Conservation (phyloP, 176 grass and related monocot genomes). For the Phyllostachys edulis region DNA sequence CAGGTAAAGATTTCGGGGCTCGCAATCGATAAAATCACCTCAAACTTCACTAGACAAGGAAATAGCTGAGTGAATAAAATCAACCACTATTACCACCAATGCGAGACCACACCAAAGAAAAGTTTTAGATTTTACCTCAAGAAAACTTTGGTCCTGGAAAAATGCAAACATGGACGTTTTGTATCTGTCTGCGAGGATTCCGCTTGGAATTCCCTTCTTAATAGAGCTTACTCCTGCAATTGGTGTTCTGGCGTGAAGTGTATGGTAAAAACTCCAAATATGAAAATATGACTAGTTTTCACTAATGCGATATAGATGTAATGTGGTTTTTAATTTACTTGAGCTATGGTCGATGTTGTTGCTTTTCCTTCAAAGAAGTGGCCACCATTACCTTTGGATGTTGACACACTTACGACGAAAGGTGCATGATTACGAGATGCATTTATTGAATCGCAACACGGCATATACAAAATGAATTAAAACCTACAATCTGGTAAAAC, state of each 20-base stretch:
- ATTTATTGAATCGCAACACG: background rate
- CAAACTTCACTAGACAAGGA: conserved; percentile 10
- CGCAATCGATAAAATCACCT: conserved; percentile 31
- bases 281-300: conserved; percentile 33
- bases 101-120: background rate
- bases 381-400: background rate
- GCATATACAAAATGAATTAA: background rate
- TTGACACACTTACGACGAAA: background rate
- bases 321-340: background rate
- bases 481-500: background rate
- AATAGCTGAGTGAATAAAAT: background rate
- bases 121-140: conserved; percentile 58
- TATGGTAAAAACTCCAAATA: conserved; percentile 82
- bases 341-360: background rate
- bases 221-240: conserved; percentile 75
- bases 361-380: background rate
- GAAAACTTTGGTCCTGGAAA: conserved; percentile 77
- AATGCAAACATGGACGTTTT: conserved; percentile 82
- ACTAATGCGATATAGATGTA: background rate
- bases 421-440: background rate
- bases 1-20: conserved; percentile 91
- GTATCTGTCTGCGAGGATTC: conserved; percentile 71
- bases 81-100: background rate
- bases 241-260: conserved; percentile 80
- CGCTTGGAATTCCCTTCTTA: conserved; percentile 70